Evolutionary conservation across 164 flowering plant species (phyloP).

Genomic region (Annona cherimola): DNA sequence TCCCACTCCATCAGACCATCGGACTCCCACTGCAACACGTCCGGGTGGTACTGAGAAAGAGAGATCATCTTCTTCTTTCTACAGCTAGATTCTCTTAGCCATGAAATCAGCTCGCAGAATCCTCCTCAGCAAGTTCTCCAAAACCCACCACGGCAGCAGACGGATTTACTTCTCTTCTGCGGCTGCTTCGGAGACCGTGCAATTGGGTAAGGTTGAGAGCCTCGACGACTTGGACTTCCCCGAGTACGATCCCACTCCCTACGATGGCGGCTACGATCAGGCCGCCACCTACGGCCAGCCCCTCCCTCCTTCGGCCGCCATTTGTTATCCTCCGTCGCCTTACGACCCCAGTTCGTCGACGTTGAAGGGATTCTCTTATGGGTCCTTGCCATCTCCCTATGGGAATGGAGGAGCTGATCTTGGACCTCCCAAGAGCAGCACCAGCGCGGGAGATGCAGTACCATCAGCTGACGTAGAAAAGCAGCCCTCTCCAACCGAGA

Average conservation of each 20-base stretch:
- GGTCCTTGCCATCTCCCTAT: conserved; percentile 17
- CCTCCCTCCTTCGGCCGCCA: conserved; percentile 56
- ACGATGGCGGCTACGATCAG: conserved; percentile 66
- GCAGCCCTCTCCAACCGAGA: background rate
- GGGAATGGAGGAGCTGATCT: conserved; percentile 15
- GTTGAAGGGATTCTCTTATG: conserved; percentile 20
- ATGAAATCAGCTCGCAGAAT: background rate
- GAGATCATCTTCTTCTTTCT: no score
- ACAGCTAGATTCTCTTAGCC: no score
- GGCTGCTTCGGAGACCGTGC: background rate
- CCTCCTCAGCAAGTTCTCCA: background rate
- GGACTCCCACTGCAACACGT: no score
- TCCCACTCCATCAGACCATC: no score
- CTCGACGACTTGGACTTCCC: conserved; percentile 32
- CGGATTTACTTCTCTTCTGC: background rate
- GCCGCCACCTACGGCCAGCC: conserved; percentile 57
- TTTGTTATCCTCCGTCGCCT: conserved; percentile 53
- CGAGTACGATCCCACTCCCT: conserved; percentile 78
- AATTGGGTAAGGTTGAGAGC: conserved; percentile 2
- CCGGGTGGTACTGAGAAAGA: no score
- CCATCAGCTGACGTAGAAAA: conserved; percentile 9
- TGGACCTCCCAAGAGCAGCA: background rate
- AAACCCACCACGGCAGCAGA: background rate
- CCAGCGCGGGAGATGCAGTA: no score
- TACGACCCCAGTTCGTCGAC: conserved; percentile 8